Evolutionary conservation across 768 basidiomycete species (phyloP).

Genomic region (Tulasnella sp.): DNA sequence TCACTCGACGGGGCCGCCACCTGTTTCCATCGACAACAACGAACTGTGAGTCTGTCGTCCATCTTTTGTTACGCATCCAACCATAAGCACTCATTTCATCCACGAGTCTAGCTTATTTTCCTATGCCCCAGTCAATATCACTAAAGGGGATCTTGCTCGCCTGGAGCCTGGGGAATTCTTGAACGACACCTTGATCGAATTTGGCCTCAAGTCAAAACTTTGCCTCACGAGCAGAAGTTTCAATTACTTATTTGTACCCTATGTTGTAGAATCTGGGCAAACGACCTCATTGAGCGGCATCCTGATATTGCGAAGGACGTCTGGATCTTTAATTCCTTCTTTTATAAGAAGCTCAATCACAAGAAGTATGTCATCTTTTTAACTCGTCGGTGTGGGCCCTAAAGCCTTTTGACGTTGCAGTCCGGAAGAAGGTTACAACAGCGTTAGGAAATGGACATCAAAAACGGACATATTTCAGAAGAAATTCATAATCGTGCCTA

Average conservation of each 20-base stretch:
- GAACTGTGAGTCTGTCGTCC: too few species aligned
- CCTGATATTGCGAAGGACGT: slow-evolving; percentile 60
- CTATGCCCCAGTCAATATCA: slow-evolving; percentile 75
- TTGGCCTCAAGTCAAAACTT: slow-evolving; percentile 72
- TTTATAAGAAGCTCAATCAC: slow-evolving; percentile 85
- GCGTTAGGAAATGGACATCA: slow-evolving; percentile 88
- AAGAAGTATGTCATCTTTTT: slow-evolving; percentile 39
- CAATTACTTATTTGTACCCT: too few species aligned
- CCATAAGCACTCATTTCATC: too few species aligned
- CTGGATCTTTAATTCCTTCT: slow-evolving; percentile 94
- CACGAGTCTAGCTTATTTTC: neutral
- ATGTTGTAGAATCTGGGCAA: slow-evolving; percentile 74
- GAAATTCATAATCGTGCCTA: slow-evolving; percentile 88
- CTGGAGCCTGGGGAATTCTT: slow-evolving; percentile 74
- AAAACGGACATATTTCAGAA: slow-evolving; percentile 83
- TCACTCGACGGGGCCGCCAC: too few species aligned
- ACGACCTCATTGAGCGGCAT: slow-evolving; percentile 41
- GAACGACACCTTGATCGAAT: slow-evolving; percentile 95
- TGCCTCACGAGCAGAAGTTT: neutral
- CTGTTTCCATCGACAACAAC: too few species aligned
- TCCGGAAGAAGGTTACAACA: slow-evolving; percentile 58
- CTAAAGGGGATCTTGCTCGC: slow-evolving; percentile 62
- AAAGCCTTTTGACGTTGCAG: too few species aligned
- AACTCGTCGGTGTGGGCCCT: too few species aligned
- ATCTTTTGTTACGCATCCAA: too few species aligned